Conservation (phyloP, 495 filamentous ascomycete species). For the Cercophora samala region DNA sequence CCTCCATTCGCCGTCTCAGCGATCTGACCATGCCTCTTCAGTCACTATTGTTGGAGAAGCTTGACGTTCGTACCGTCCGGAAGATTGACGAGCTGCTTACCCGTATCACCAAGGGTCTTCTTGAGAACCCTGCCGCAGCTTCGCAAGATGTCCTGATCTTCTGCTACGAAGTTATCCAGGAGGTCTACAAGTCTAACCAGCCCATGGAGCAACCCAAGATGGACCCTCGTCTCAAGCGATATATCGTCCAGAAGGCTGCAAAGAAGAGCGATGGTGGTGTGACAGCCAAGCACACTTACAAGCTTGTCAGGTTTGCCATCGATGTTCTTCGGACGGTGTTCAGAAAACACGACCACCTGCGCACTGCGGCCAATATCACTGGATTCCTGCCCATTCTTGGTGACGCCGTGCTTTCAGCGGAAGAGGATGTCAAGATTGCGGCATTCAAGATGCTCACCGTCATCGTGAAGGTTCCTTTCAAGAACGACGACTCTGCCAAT, state of each 20-base stretch:
- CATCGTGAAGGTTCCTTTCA: constrained; percentile 78
- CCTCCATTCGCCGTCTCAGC: constrained; percentile 69
- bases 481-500: constrained; percentile 63
- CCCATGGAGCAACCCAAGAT: constrained; percentile 44
- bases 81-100: constrained; percentile 89
- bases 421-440: constrained; percentile 87
- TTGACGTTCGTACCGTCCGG: constrained; percentile 70
- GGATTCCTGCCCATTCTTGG: constrained; percentile 87
- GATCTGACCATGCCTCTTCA: constrained; percentile 74
- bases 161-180: constrained; percentile 88
- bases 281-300: constrained; percentile 74
- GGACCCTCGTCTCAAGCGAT: constrained; percentile 62
- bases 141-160: constrained; percentile 80
- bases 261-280: constrained; percentile 62
- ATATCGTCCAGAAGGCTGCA: constrained; percentile 71
- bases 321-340: constrained; percentile 79
- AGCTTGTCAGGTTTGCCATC: constrained; percentile 79
- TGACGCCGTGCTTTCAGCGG: constrained; percentile 72
- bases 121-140: constrained; percentile 71
- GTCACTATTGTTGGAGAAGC: constrained; percentile 71
- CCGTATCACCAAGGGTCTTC: constrained; percentile 75
- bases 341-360: constrained; percentile 73
- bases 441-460: constrained; percentile 78
- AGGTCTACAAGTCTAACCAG: constrained; percentile 64
- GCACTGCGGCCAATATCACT: constrained; percentile 70